These are phyloP conservation scores for Wickerhamiella nectarea DNA, from an alignment of 805 yeast species.

Conservation along the genomic window DNA sequence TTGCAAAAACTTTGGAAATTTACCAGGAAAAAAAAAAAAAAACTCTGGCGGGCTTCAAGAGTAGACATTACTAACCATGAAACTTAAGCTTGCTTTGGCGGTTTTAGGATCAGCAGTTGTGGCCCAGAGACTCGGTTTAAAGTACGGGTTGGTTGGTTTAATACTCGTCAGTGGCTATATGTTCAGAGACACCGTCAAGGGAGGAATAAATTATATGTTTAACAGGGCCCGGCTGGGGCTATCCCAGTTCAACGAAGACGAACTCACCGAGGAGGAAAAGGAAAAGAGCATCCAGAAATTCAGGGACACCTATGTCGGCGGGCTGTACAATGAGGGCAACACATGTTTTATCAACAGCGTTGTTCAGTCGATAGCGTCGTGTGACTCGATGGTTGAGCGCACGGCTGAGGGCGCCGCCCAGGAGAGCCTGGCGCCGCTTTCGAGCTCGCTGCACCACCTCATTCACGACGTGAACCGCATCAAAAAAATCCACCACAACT, in stretches of 20 bases:
- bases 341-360: slow-evolving; percentile 93
- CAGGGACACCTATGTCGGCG: slow-evolving; percentile 45
- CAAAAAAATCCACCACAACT: slow-evolving; percentile 21
- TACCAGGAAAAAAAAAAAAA: not conserved
- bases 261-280: slow-evolving; percentile 18
- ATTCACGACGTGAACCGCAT: slow-evolving; percentile 22
- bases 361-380: slow-evolving; percentile 67
- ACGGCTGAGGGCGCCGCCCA: slow-evolving; percentile 32
- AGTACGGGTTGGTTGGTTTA: slow-evolving; percentile 5
- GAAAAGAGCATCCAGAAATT: slow-evolving; percentile 17
- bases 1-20: not conserved
- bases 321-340: slow-evolving; percentile 79
- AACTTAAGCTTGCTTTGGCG: slow-evolving; percentile 9
- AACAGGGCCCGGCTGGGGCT: slow-evolving; percentile 21
- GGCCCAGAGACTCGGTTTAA: slow-evolving; percentile 7
- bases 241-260: slow-evolving; percentile 19
- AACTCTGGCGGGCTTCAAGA: not conserved
- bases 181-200: slow-evolving; percentile 24
- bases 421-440: slow-evolving; percentile 13
- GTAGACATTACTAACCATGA: slow-evolving; percentile 1
- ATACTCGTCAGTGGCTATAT: slow-evolving; percentile 14
- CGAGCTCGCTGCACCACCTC: slow-evolving; percentile 17
- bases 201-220: slow-evolving; percentile 25
- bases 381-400: slow-evolving; percentile 44
- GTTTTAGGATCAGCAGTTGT: slow-evolving; percentile 4